Base-by-base conservation (phyloP, 345 rosid species). In the Eucalyptus rudis region DNA sequence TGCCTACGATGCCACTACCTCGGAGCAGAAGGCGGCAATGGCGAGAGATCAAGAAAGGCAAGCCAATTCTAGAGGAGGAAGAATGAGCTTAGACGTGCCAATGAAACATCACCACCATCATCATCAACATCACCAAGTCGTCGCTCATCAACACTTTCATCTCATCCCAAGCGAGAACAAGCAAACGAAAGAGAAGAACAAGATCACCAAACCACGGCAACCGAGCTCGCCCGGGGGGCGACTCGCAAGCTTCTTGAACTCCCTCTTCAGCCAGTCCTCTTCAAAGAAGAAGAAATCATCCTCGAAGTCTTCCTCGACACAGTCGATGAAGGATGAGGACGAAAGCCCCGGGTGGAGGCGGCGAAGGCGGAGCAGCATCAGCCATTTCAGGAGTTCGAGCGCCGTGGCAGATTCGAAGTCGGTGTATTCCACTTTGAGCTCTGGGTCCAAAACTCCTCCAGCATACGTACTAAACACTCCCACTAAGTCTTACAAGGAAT, bases 171-270 rank as follows among this genome's bases (percentile, higher is more conserved):
- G 56, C 64, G 87, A 56, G 45, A 50, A 10, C 36, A 86, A 20
- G 87, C 87, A 51, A 95, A 92, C 54, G 92, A 93, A 88, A 93
- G 91, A 90, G 88, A 91, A 86, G 49, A 86, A 81, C 49, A 97
- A 94, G 87, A 95, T 94, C 89, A 95, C 94, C 90, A 95, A 95
- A 87, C 92, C 91, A 90, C 94, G 95, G 94, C 97, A 95, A 89
- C 99, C 99, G 3, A 96, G 96, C 90, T 97, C 99, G 29, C 99
- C 99, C 4, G 99, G 98, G 4, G 98, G 98, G 17, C 93, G 91
- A 89, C 95, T 97, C 45, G 98, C 98, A 7, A 96, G 95, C 91
- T 97, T 97, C 95, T 92, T 97, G 94, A 97, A 95, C 93, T 96
- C 99, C 84, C 90, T 96, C 40, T 96, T 97, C 93, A 94, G 91